Conservation (phyloP, 176 grass and related monocot species). For the Aegilops bicornis region DNA sequence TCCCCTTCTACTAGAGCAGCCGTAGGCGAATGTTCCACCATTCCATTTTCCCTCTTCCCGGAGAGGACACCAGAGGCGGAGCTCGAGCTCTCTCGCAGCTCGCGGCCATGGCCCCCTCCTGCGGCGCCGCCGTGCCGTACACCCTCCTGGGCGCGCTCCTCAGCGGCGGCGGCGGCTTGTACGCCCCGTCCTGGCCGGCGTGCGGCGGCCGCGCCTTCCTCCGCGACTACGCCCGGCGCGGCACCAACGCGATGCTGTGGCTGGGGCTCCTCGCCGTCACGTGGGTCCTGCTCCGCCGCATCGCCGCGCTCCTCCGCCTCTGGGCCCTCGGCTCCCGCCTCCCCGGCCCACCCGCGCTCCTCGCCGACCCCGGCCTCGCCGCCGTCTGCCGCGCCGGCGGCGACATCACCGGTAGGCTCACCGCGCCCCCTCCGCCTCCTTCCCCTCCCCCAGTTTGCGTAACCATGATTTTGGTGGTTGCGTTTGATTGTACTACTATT, state of each 20-base stretch:
- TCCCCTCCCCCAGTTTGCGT: not conserved
- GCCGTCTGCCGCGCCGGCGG: slow-evolving; percentile 45
- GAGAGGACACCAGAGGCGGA: not conserved
- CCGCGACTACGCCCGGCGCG: slow-evolving; percentile 60
- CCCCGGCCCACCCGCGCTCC: slow-evolving; percentile 52
- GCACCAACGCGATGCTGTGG: slow-evolving; percentile 91
- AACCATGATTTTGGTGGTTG: not conserved
- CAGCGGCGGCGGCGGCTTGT: not conserved
- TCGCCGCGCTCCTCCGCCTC: slow-evolving; percentile 54
- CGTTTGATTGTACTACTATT: not conserved
- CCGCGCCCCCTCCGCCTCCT: not conserved
- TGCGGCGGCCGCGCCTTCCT: slow-evolving; percentile 57
- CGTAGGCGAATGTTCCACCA: slow-evolving; percentile 34
- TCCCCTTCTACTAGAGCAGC: slow-evolving; percentile 15
- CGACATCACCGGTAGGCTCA: slow-evolving; percentile 70
- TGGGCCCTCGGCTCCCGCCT: slow-evolving; percentile 67
- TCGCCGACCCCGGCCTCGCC: slow-evolving; percentile 35
- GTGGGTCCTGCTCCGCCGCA: slow-evolving; percentile 45
- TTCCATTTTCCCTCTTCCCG: not conserved
- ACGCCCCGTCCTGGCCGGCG: slow-evolving; percentile 27
- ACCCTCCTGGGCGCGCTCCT: slow-evolving; percentile 78
- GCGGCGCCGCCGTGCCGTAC: slow-evolving; percentile 53
- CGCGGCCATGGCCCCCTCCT: slow-evolving; percentile 16
- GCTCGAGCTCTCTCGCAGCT: slow-evolving; percentile 15
- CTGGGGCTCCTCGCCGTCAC: slow-evolving; percentile 53